Conservation (phyloP, 2,329 filamentous ascomycete genomes). For the Pseudogymnoascus sp. region DNA sequence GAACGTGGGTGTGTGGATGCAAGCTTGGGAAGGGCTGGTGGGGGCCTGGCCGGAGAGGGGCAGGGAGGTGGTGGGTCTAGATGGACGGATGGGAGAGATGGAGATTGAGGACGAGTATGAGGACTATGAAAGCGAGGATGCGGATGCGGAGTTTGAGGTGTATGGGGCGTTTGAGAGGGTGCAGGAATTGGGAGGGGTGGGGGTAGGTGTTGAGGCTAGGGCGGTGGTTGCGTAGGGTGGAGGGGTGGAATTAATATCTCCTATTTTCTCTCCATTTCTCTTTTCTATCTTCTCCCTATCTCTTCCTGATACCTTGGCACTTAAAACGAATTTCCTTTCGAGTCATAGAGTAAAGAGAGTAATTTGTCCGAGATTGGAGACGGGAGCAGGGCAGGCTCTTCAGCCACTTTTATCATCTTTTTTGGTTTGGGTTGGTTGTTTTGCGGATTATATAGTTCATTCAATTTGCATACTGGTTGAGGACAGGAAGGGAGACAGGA, state of each 20-base stretch:
- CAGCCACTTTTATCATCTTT: too few relatives aligned
- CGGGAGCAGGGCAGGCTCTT: too few relatives aligned
- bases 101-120: neutral
- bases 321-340: too few relatives aligned
- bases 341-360: too few relatives aligned
- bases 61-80: neutral
- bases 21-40: slow-evolving; percentile 17
- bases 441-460: neutral
- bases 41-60: slow-evolving; percentile 11
- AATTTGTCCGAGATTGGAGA: too few relatives aligned
- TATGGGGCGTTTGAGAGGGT: neutral
- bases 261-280: too few relatives aligned
- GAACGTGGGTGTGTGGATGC: slow-evolving; percentile 11
- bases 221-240: neutral
- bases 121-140: neutral
- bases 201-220: neutral
- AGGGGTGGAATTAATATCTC: too few relatives aligned
- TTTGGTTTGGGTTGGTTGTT: too few relatives aligned
- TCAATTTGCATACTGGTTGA: neutral
- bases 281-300: too few relatives aligned
- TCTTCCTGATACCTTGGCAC: too few relatives aligned
- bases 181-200: neutral
- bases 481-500: neutral
- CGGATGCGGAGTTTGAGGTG: neutral
- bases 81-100: neutral